phyloP scores from a whole-genome alignment of 2,329 filamentous ascomycete species.

The Apiospora marii region DNA sequence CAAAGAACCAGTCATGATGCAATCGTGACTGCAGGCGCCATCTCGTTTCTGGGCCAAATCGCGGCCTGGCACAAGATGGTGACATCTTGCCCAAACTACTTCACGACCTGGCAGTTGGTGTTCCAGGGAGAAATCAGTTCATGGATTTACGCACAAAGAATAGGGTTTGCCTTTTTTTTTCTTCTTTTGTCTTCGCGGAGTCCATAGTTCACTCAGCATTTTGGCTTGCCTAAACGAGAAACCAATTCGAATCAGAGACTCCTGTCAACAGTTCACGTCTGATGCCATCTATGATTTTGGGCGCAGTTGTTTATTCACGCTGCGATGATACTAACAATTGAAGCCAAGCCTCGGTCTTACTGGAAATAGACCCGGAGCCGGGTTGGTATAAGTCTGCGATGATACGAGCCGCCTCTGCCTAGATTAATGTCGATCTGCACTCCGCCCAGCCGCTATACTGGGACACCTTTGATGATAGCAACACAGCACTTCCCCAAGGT shows the following conservation, averaged over 20 bases:
- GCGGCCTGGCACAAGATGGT: not conserved
- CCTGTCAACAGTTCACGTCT: not conserved
- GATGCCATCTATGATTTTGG: no score
- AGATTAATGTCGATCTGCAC: constrained; percentile 7
- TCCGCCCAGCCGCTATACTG: not conserved
- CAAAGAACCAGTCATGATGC: not conserved
- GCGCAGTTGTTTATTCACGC: not conserved
- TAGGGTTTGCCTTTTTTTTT: not conserved
- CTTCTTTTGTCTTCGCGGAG: not conserved
- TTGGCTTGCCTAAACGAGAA: not conserved
- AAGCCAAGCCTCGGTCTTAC: not conserved
- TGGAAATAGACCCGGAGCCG: not conserved
- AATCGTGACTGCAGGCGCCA: not conserved
- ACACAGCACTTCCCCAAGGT: not conserved
- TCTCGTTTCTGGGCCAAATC: not conserved
- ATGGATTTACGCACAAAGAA: not conserved
- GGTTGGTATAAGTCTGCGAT: not conserved
- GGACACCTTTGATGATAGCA: constrained; percentile 8
- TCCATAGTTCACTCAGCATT: not conserved
- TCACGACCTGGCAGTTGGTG: not conserved
- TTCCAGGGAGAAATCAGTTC: not conserved
- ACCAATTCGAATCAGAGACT: not conserved
- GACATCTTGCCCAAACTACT: not conserved
- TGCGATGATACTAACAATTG: no score
- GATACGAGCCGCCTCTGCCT: not conserved